A percentile compares a stretch with the other conserved stretches of the same genome.
These are phyloP conservation scores for Acanthamoeba royreba DNA, from an alignment of 208 protist genomes.

Conservation along the genomic window DNA sequence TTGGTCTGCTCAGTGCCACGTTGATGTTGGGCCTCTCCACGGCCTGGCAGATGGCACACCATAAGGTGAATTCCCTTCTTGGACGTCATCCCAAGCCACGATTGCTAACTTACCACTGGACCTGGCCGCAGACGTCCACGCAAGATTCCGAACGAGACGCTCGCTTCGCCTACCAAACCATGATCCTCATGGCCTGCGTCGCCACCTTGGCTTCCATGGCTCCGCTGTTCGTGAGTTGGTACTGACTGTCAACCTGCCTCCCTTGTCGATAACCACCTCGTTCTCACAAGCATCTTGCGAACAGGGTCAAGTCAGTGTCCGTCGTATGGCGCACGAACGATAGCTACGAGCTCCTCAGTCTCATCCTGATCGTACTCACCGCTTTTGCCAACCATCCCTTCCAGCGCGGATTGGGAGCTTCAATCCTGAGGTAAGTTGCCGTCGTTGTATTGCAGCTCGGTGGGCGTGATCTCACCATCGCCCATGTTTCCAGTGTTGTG, in stretches of 20 bases:
- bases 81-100: not conserved
- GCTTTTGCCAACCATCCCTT: not conserved
- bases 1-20: not conserved
- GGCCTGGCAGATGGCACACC: not conserved
- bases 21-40: not conserved
- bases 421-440: not conserved
- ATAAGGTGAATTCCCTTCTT: not conserved
- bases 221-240: not conserved
- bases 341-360: not conserved
- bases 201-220: not conserved
- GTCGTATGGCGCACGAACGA: not conserved
- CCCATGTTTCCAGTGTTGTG: not conserved
- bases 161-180: not conserved
- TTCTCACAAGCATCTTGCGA: not conserved
- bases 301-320: not conserved
- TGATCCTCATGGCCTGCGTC: not conserved
- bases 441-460: not conserved
- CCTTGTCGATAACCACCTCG: not conserved
- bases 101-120: not conserved
- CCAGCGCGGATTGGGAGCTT: not conserved
- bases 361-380: not conserved
- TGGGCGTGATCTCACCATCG: not conserved
- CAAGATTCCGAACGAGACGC: not conserved
- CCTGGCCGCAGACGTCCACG: not conserved
- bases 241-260: not conserved